A percentile compares a stretch with the other conserved stretches of the same genome.
These are phyloP conservation scores for Penicillium sp. DNA, from an alignment of 2,329 filamentous ascomycete genomes.

Conservation along the genomic window DNA sequence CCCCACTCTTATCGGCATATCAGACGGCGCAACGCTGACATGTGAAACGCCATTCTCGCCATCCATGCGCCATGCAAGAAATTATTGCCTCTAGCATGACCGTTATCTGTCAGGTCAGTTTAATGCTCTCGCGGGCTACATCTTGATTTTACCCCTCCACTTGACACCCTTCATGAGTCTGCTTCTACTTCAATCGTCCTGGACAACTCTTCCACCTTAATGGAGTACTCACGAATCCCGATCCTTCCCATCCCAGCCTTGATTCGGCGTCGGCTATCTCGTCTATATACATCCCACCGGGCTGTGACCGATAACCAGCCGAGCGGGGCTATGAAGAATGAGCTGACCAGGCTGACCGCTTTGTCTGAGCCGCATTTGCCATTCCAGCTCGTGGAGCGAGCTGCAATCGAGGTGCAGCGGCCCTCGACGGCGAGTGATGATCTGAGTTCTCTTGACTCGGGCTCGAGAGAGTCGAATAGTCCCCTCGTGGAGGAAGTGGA, in stretches of 20 bases:
- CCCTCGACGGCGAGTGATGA: slow-evolving; percentile 31
- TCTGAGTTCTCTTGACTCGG: slow-evolving; percentile 22
- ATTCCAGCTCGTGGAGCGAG: slow-evolving; percentile 6
- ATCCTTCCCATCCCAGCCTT: slow-evolving; percentile 33
- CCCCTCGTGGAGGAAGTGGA: slow-evolving; percentile 10
- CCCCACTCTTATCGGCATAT: slow-evolving; percentile 26
- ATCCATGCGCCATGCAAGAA: slow-evolving; percentile 15
- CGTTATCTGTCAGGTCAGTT: slow-evolving; percentile 22
- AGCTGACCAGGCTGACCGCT: slow-evolving; percentile 13
- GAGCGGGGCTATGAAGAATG: slow-evolving; percentile 12
- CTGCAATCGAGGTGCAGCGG: slow-evolving; percentile 13
- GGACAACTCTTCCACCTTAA: slow-evolving; percentile 1
- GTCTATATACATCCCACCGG: slow-evolving; percentile 28
- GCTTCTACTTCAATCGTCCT: not conserved
- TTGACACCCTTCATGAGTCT: not conserved
- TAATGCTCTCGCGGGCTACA: not conserved
- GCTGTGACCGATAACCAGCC: slow-evolving; percentile 14
- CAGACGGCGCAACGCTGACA: slow-evolving; percentile 22
- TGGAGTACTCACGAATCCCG: slow-evolving; percentile 28
- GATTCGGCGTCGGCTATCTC: slow-evolving; percentile 34
- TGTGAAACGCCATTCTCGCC: slow-evolving; percentile 21
- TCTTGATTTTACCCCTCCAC: not conserved
- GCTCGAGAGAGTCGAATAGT: slow-evolving; percentile 20
- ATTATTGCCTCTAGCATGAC: slow-evolving; percentile 16
- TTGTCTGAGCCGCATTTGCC: slow-evolving; percentile 26